A percentile compares a stretch with the other conserved stretches of the same genome.
Evolutionary conservation across 352 stramenopile species (phyloP).

Genomic region (Peronosclerospora sorghi): DNA sequence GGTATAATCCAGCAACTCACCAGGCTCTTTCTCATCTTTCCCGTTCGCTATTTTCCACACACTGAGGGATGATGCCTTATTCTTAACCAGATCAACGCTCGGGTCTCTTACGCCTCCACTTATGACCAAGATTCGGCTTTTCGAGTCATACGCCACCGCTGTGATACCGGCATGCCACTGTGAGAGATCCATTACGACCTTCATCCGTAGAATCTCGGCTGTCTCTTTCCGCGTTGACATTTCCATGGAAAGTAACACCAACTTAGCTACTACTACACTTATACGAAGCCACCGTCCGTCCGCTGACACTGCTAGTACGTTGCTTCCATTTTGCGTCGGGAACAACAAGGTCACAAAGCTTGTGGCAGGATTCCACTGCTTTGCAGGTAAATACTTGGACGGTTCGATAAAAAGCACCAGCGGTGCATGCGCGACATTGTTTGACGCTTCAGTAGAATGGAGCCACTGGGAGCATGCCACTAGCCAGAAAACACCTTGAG

Average conservation of each 20-base stretch:
- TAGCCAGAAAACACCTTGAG: conserved; percentile 32
- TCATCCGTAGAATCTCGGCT: conserved; percentile 25
- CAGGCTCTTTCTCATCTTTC: conserved; percentile 26
- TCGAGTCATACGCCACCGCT: conserved; percentile 28
- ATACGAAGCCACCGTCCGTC: conserved; percentile 34
- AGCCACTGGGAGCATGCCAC: conserved; percentile 31
- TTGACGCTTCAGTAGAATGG: conserved; percentile 6
- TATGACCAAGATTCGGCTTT: conserved; percentile 35
- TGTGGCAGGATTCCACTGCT: conserved; percentile 29
- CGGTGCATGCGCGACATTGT: background rate
- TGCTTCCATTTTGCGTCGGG: conserved; percentile 16
- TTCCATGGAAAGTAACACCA: conserved; percentile 31
- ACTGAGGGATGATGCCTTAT: conserved; percentile 47
- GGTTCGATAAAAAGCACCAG: conserved; percentile 27
- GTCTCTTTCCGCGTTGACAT: conserved; percentile 1
- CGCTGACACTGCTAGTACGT: conserved; percentile 30
- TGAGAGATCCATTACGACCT: conserved; percentile 27
- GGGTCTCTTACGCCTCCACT: conserved; percentile 42
- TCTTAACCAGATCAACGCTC: conserved; percentile 34
- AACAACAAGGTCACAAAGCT: conserved; percentile 36
- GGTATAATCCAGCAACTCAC: conserved; percentile 55
- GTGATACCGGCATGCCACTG: conserved; percentile 54
- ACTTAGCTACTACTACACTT: conserved; percentile 35
- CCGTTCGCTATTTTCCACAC: conserved; percentile 38
- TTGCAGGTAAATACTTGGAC: conserved; percentile 23